phyloP scores from a whole-genome alignment of 2,329 filamentous ascomycete species.

The Cercospora canescens region DNA sequence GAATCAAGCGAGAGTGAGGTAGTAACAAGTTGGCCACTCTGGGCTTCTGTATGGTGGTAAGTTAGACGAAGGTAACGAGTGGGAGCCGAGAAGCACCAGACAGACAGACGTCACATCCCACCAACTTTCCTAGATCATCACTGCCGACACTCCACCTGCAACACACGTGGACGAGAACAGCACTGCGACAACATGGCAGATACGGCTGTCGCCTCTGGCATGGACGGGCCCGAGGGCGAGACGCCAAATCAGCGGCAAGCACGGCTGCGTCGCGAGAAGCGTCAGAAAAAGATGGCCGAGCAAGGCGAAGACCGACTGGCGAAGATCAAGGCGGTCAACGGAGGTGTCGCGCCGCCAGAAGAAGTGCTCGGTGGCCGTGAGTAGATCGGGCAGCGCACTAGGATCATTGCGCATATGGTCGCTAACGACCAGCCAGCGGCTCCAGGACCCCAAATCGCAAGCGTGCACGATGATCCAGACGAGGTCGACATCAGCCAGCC shows the following conservation, averaged over 20 bases:
- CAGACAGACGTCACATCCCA: neutral
- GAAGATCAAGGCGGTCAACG: constrained; percentile 72
- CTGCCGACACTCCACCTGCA: neutral
- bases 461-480: constrained; percentile 61
- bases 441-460: constrained; percentile 34
- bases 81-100: neutral
- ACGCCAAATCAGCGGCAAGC: constrained; percentile 58
- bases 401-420: neutral
- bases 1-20: no score
- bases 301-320: constrained; percentile 70
- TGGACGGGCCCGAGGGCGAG: constrained; percentile 33
- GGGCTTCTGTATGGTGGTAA: no score
- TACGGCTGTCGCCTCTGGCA: constrained; percentile 24
- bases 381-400: neutral
- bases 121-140: neutral
- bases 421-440: constrained; percentile 27
- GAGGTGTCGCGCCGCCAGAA: constrained; percentile 35
- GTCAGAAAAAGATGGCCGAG: constrained; percentile 75
- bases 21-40: no score
- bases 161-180: neutral
- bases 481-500: constrained; percentile 66
- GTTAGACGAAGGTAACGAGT: no score
- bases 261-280: constrained; percentile 73
- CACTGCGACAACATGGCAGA: constrained; percentile 31
- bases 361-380: constrained; percentile 34